Evolutionary conservation across 495 filamentous ascomycete genomes (phyloP), one percentile per base, ranked within the genome.

Genomic region (Neurospora africana): DNA sequence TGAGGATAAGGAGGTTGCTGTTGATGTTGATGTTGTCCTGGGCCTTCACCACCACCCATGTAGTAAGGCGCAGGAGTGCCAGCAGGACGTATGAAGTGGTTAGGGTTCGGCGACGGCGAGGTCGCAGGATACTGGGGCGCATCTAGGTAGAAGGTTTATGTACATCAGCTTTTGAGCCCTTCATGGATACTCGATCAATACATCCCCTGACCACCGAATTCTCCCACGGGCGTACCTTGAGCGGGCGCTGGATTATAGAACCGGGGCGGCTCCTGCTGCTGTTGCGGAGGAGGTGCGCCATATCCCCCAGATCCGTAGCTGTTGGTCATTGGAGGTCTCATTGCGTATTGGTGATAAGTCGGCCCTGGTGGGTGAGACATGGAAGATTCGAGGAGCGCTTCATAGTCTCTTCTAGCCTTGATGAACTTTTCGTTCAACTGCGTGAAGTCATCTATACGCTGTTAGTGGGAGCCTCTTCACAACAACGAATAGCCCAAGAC

Each of bases 351-450:
- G 71, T 84, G 83, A 70, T 87, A 87, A 40, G 81, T 82, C 33
- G 89, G 88, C 74, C 92, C 90, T n/a, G 89, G 83, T 9, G 92
- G 89, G 72, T 96, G 93, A 2, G 95, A 89, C 94, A 99, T 98
- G 33, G 95, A 98, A 33, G 92, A 91, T 80, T 99, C 95, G 41
- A 99, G 84, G n/a, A 99, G 86, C 36, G 92, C 89, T 81, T 99
- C 95, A 80, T 98, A 99, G 79, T 98, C 95, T 75, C 95, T 88
- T 72, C 95, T 89, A 13, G 95, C 95, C 82, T 99, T 99, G 85
- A 99, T 98, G 81, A 99, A 99, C 80, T 98, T 98, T 76, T 99
- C 95, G 79, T 99, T 99, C 53, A 99, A 87, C 77, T 97, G 93
- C 4, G 95, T 97, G 78, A 99, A 98, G 78, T 99, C 95, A 82